Evolutionary conservation across 2,329 filamentous ascomycete species (phyloP), one percentile per base, ranked within the genome.

Genomic region (Talaromyces sp.): DNA sequence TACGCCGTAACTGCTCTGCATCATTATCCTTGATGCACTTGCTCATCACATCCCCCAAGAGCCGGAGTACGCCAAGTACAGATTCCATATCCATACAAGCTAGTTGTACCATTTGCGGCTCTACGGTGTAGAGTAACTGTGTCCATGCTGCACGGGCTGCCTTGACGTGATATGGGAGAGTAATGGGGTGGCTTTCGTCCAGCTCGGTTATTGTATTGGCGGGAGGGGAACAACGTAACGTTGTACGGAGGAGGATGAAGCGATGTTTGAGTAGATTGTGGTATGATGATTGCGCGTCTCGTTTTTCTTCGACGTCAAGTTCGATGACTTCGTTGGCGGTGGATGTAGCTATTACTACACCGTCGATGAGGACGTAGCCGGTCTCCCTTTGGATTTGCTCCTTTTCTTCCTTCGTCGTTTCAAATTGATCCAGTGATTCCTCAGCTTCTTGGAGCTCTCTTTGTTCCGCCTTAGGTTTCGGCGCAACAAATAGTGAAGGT

Each of bases 401-500:
- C 27, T 27, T 29, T 27, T 49, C 51, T 47, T 29, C 27, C 34
- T 36, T n/a, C 40, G 15, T 49, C 15, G 38, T 40, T 47, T 17
- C 51, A 17, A 6, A 27, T 8, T 47, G 25, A 15, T 58, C 29
- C 7, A 58, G 29, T 19, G 4, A n/a, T 34, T 19, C 34, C 5
- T 64, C 25, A 7, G 34, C 47, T 27, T 22, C 1, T n/a, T 43
- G 17, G 13, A n/a, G 13, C 17, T 59, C n/a, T 3, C 45, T 29
- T 31, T 22, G 45, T 49, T 70, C 66, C 15, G 74, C 69, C 71
- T 79, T 74, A 40, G 81, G 75, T 69, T 82, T 85, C 5, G 86
- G 83, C 0, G 89, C 90, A 54, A 88, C 85, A 61, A 95, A 84
- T 11, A 95, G 80, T 69, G 89, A 85, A 0, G 92, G 92, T 38